Evolutionary conservation across 2,329 filamentous ascomycete species (phyloP), one percentile per base, ranked within the genome.

Genomic region (Trichoderma asperellum): DNA sequence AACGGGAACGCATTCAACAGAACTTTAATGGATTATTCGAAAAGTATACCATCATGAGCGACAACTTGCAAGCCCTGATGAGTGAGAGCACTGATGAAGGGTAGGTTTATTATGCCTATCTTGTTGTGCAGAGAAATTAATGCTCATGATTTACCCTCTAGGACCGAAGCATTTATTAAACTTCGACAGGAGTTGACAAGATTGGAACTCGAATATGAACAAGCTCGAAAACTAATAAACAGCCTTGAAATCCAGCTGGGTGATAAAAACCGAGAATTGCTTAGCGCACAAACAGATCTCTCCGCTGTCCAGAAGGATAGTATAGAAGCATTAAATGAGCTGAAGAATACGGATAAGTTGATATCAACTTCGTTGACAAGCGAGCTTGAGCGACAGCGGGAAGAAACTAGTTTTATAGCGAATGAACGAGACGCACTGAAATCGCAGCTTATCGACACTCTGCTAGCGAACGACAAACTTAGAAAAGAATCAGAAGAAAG

Each of bases 391-490:
- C 80, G 82, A 34, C 81, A 87, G 72, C 84, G 87, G 71, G 82
- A 81, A 70, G 85, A 87, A 73, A 80, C 84, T 71, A 83, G 82
- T 68, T 77, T 81, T 67, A 77, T 85, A 61, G 81, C 80, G 70
- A 80, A 83, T 67, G 87, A 89, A 75, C 81, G 83, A 61, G 86
- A 89, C 65, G 82, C 85, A 70, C 84, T 87, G 74, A 87, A 88
- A 78, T 83, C 83, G 58, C 87, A 90, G 75, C 83, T 90, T 29
- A 83, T 90, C 72, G 83, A 87, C 52, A 85, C 86, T 56, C 81
- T 90, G 21, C 81, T 90, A 57, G 83, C 85, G 71, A 89, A 89
- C 76, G 87, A 90, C 70, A 85, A 85, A 76, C 80, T 89, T 66
- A 83, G 85, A 67, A 86, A 86, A 76, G 83, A 87, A 69, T 78